Base-by-base conservation (phyloP, 805 yeast genomes). In the Saturnispora saitoi region DNA sequence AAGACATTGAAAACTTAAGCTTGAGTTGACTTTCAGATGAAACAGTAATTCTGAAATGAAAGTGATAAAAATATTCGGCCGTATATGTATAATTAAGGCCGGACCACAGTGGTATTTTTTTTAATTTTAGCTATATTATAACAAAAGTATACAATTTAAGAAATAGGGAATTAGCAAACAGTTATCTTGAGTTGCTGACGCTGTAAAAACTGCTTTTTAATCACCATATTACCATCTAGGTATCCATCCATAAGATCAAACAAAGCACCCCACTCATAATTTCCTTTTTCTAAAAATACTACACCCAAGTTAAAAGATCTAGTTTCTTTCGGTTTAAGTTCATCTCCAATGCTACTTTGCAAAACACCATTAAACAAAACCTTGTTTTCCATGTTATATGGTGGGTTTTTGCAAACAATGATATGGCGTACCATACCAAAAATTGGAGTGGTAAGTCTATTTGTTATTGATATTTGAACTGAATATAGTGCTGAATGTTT, bases 251-350 rank as follows among this genome's bases (percentile, higher is more conserved):
- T 53, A 48, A 73, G 77, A 48, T 81, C 85, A 53, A 80, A 69
- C 12, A 79, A 63, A 0, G 76, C 75, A 1, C 90, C 87, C 83
- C 95, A 82, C 61, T 86, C 93, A 60, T 82, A 89, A 43, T 78
- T 82, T 2, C 97, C 98, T 41, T 73, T 72, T 48, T 85, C 90
- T 34, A 90, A 66, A 4, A 87, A 76, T 17, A 82, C 73, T 43
- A 82, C 75, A 7, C 86, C 78, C 36, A 84, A 60, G 22, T 70
- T 70, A 29, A 78, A 66, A 2, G 61, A 67, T 3, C 67, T 46
- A 0, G 68, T 57, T 24, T 66, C 72, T 1, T 76, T 75, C 0
- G 83, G 72, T 1, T 56, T 57, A 1, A 82, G 55, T 2, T 65
- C 60, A 0, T 64, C 56, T 0, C 73, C 68, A 5, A 81, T 59